Evolutionary conservation across 805 yeast species (phyloP).

Genomic region (Saccharomycopsis lassenensis): DNA sequence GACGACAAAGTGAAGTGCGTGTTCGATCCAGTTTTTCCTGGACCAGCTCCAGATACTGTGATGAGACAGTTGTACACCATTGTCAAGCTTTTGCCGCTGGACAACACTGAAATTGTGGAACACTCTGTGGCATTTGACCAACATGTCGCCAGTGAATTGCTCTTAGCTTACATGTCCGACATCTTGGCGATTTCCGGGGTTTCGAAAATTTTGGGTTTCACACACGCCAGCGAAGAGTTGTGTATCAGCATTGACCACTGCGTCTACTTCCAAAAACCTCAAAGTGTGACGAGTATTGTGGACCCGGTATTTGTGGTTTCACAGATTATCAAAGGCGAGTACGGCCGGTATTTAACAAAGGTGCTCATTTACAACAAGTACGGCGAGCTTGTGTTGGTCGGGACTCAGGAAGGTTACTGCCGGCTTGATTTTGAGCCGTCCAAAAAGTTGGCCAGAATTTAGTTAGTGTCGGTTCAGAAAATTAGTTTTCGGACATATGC

Average conservation of each 20-base stretch:
- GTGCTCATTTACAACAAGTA: slow-evolving; percentile 5
- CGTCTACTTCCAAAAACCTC: slow-evolving; percentile 7
- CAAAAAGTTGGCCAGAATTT: no score
- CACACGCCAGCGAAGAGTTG: slow-evolving; percentile 1
- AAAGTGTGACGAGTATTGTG: slow-evolving; percentile 3
- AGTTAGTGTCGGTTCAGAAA: no score
- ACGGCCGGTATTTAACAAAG: slow-evolving; percentile 10
- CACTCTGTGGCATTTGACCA: no score
- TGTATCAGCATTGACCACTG: slow-evolving; percentile 10
- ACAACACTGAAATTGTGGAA: no score
- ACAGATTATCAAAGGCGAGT: slow-evolving; percentile 6
- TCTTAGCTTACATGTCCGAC: slow-evolving; percentile 10
- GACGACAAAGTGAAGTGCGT: no score
- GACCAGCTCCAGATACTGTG: no score
- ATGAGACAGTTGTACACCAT: no score
- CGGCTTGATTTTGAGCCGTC: no score
- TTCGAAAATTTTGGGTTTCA: slow-evolving; percentile 1
- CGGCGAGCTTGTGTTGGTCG: slow-evolving; percentile 9
- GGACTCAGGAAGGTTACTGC: slow-evolving; percentile 9
- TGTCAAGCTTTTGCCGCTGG: no score
- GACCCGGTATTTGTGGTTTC: no score
- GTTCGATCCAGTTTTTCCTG: no score
- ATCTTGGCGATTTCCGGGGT: not conserved
- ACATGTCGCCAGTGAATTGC: not conserved
- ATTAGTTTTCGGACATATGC: no score